phyloP scores from a whole-genome alignment of 1,284 basidiomycete species.

The Volvariella volvacea region DNA sequence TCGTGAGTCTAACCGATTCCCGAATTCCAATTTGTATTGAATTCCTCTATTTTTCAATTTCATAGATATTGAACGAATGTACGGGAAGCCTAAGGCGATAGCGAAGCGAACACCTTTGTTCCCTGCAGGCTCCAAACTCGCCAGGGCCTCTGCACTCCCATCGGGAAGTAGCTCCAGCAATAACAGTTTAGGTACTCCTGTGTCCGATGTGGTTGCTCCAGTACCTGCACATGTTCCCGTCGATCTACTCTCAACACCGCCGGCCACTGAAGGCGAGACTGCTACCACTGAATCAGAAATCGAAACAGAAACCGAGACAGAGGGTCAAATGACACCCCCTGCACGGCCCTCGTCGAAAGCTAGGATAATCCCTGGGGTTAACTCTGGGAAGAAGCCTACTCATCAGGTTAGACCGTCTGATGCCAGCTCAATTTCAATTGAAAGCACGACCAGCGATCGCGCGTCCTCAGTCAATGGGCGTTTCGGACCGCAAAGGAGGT shows the following conservation, averaged over 20 bases:
- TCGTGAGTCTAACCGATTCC: constrained; percentile 45
- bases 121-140: constrained; percentile 11
- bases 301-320: constrained; percentile 64
- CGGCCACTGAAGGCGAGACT: constrained; percentile 67
- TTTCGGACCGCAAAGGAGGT: constrained; percentile 16
- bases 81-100: constrained; percentile 83
- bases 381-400: neutral
- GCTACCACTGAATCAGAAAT: constrained; percentile 57
- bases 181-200: constrained; percentile 2
- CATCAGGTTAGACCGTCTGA: constrained; percentile 25
- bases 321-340: constrained; percentile 17
- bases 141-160: constrained; percentile 8
- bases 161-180: constrained; percentile 6
- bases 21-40: constrained; percentile 3
- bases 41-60: constrained; percentile 1
- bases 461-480: neutral
- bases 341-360: constrained; percentile 7
- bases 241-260: constrained; percentile 44
- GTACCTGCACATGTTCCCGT: constrained; percentile 13
- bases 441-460: constrained; percentile 2
- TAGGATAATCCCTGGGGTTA: neutral
- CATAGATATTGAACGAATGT: constrained; percentile 87
- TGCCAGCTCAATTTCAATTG: constrained; percentile 19
- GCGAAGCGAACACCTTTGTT: constrained; percentile 72
- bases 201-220: constrained; percentile 11